phyloP scores from a whole-genome alignment of 495 filamentous ascomycete genomes.

The Aspergillus biplanus region DNA sequence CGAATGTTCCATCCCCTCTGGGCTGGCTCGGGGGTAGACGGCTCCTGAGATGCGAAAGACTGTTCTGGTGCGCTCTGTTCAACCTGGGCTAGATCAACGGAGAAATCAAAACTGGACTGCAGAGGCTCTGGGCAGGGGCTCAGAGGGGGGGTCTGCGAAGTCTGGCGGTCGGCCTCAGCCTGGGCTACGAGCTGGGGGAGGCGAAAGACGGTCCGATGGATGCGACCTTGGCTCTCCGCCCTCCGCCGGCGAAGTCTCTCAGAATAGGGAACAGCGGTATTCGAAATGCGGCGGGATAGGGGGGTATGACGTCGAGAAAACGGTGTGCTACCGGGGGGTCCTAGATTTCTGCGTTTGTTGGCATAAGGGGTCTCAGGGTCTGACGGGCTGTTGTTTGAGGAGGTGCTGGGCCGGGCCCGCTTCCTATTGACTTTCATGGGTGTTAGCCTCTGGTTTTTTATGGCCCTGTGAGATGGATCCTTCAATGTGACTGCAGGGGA shows the following conservation, averaged over 20 bases:
- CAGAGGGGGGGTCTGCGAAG: constrained; percentile 11
- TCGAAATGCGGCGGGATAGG: constrained; percentile 22
- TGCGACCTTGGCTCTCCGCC: constrained; percentile 33
- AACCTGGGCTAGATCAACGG: constrained; percentile 11
- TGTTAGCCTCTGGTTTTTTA: constrained; percentile 20
- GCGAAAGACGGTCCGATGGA: constrained; percentile 41
- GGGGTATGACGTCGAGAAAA: constrained; percentile 21
- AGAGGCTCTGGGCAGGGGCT: constrained; percentile 14
- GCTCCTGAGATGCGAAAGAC: constrained; percentile 12
- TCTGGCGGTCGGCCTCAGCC: constrained; percentile 28
- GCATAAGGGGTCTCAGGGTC: constrained; percentile 20
- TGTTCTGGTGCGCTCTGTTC: constrained; percentile 12
- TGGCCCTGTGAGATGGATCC: neutral
- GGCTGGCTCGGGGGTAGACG: constrained; percentile 26
- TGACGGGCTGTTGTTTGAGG: neutral
- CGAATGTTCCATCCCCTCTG: constrained; percentile 30
- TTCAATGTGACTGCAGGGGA: neutral
- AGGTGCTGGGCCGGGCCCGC: constrained; percentile 12
- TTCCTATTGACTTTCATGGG: constrained; percentile 26
- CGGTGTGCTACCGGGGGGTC: constrained; percentile 27
- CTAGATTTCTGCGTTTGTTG: constrained; percentile 32
- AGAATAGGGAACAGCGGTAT: constrained; percentile 30
- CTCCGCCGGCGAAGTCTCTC: constrained; percentile 36
- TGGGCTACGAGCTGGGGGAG: constrained; percentile 39
- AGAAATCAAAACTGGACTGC: constrained; percentile 17